Percentiles rank a stretch among this genome's conserved stretches.
These are phyloP conservation scores for Oryza brachyantha DNA, from an alignment of 176 grass and related monocot species.

Conservation along the genomic window DNA sequence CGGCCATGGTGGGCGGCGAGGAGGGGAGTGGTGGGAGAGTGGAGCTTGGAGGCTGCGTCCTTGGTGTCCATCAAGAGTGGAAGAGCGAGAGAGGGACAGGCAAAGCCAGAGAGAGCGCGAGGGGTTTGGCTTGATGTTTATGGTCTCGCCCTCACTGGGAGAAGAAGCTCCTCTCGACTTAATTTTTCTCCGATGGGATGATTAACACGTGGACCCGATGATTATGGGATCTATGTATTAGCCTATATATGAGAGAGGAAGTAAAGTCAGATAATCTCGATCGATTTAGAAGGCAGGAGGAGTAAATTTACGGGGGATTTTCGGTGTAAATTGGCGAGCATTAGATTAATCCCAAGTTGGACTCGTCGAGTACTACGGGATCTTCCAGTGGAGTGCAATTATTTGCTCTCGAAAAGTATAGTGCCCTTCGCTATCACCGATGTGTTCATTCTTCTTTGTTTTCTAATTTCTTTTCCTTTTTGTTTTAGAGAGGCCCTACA, in stretches of 20 bases:
- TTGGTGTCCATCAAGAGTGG: constrained; percentile 14
- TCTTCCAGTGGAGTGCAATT: constrained; percentile 14
- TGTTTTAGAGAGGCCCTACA: neutral
- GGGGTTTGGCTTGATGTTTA: too few relatives aligned
- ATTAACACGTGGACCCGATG: too few relatives aligned
- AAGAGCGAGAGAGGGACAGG: neutral
- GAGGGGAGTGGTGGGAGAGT: neutral
- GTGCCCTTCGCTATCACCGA: neutral
- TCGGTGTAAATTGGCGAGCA: neutral
- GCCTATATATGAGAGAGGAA: too few relatives aligned
- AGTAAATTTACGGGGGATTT: constrained; percentile 3
- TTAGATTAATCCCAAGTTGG: neutral
- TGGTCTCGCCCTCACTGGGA: neutral
- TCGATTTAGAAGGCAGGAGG: too few relatives aligned
- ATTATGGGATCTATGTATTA: too few relatives aligned
- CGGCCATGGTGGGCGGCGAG: neutral
- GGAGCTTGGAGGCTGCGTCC: neutral
- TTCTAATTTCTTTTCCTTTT: neutral
- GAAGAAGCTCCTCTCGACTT: too few relatives aligned
- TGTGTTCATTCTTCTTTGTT: neutral
- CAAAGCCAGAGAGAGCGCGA: neutral
- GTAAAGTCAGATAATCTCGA: too few relatives aligned
- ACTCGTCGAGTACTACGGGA: neutral
- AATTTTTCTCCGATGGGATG: too few relatives aligned
- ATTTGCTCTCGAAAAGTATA: constrained; percentile 3